phyloP scores from a whole-genome alignment of 495 filamentous ascomycete genomes.

The Oleoguttula mirabilis region DNA sequence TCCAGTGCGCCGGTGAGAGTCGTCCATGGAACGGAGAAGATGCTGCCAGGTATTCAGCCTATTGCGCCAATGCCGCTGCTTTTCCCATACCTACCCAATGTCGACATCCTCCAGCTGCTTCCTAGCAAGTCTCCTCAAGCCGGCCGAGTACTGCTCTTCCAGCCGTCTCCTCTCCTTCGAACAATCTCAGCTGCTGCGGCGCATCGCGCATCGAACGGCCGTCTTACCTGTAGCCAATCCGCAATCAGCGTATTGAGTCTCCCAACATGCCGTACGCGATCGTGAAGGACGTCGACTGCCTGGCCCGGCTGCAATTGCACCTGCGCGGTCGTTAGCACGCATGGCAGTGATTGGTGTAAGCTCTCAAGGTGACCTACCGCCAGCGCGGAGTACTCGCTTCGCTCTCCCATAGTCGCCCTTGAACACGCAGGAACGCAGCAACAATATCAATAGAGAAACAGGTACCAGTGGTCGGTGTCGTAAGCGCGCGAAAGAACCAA shows the following conservation, averaged over 20 bases:
- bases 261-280: constrained; percentile 77
- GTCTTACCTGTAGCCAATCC: constrained; percentile 94
- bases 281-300: constrained; percentile 71
- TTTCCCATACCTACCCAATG: constrained; percentile 17
- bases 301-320: constrained; percentile 58
- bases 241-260: constrained; percentile 85
- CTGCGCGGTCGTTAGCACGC: constrained; percentile 1
- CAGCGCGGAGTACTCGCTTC: constrained; percentile 84
- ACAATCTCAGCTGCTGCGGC: constrained; percentile 4
- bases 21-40: constrained; percentile 87
- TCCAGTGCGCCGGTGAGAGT: constrained; percentile 75
- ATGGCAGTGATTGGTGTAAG: too few species aligned
- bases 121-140: constrained; percentile 65
- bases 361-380: constrained; percentile 72
- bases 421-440: not conserved
- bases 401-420: constrained; percentile 9
- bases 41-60: constrained; percentile 59
- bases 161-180: constrained; percentile 78
- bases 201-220: constrained; percentile 9
- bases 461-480: too few species aligned
- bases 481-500: too few species aligned
- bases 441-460: too few species aligned
- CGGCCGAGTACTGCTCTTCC: constrained; percentile 81
- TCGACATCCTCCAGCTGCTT: constrained; percentile 33
- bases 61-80: not conserved